Evolutionary conservation across 768 basidiomycete species (phyloP), one percentile per base, ranked within the genome.

Genomic region (Tricholoma terreum): DNA sequence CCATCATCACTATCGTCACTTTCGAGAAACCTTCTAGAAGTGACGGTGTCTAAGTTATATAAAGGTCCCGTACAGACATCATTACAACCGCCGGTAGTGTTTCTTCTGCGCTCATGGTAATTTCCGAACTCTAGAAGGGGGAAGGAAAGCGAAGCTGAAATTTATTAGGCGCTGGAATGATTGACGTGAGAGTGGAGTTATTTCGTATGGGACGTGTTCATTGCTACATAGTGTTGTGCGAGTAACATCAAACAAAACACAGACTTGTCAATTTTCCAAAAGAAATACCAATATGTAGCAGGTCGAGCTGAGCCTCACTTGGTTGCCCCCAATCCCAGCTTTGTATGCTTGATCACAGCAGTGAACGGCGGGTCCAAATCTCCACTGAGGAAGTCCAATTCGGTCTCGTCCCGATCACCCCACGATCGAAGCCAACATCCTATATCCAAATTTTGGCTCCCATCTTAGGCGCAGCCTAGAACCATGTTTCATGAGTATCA

Each of bases 321-420:
- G 27, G 66, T 76, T 6, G 93, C 92, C 12, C 94, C 94, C 55
- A 97, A 72, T 0, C 94, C 94, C 11, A 88, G 76, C 72, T 92
- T 95, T 14, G 92, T 86, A 58, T 82, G 84, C 74, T 95, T 97
- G 70, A 95, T 87, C 51, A 93, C 82, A 11, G 92, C 94, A 0
- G 84, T 84, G 54, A 97, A 73, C 33, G 94, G 94, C 5, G 73
- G 83, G 22, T 87, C 85, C 54, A 96, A 70, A 0, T 92, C 92
- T 31, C 74, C 81, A 8, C n/a, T n/a, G n/a, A n/a, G 79, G 74
- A 6, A 72, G 65, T 0, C 94, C 94, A 63, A 96, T 94, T 11
- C 80, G 75, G 40, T 84, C 79, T 0, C 94, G 93, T 64, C 93
- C 90, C 3, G 82, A 69, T 94, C 94, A 96, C 40, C 95, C 95